Evolutionary conservation across 2,329 filamentous ascomycete species (phyloP), one percentile per base, ranked within the genome.

Genomic region (Leptographium radiaticola): DNA sequence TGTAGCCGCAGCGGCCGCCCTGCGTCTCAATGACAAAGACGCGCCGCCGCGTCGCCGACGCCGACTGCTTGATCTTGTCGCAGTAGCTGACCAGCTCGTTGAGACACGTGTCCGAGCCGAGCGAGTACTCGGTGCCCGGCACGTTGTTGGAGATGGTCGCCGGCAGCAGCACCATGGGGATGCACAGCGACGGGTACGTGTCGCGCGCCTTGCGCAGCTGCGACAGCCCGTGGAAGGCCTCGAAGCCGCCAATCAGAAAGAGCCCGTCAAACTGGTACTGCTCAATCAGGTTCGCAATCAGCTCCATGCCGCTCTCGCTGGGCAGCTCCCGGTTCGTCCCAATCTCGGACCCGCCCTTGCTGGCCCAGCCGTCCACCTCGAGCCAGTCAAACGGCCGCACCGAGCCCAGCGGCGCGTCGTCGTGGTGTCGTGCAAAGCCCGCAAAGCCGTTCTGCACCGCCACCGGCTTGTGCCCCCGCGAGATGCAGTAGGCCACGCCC

Each of bases 111-210:
- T 98, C 93, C 36, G 89, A 95, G 45, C 93, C 93, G 47, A 98
- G 81, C 1, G 89, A 96, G 73, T 96, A 97, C 70, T 98, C 93
- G 0, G 91, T 95, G 42, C 93, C 93, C 0, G 93, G 93, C 6
- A 98, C 93, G 67, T 98, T 98, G 76, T 98, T 98, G 60, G 89
- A 95, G 62, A 98, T 91, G 11, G 93, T 98, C n/a, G 93, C 93
- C 0, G 93, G 93, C 31, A 98, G 76, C 44, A 96, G 78, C 52
- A 86, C 80, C 76, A 97, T 88, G 20, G 93, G 93, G 59, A 98
- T 96, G 68, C 88, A 89, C 65, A 98, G 86, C 1, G 86, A 84
- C 12, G 87, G 83, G 69, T 87, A 95, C 57, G 87, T 71, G 39
- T 81, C 77, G 54, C 89, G 79, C 15, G 86, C 89, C 71, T 87